Evolutionary conservation across 306 rosid species (phyloP), one percentile per base, ranked within the genome.

Genomic region (Cajanus cajan): DNA sequence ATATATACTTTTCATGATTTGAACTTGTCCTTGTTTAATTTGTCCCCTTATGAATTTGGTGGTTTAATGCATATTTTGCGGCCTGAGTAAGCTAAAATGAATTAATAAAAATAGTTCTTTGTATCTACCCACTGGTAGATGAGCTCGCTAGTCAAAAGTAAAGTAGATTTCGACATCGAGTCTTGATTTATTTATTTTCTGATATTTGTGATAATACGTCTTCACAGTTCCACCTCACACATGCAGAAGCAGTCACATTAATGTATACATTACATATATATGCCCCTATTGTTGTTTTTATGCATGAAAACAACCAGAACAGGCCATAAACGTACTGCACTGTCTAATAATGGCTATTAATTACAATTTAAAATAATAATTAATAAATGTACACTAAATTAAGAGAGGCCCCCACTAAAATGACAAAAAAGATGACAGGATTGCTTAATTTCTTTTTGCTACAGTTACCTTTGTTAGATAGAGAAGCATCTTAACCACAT

Each of bases 401-500:
- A 58, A 74, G 19, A 63, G 72, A 54, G 80, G 85, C 71, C 86
- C 81, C 86, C 68, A 78, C 76, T 51, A 52, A 73, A 73, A 68
- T 52, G 68, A 72, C 67, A 34, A 51, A 66, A 66, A 41, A 57
- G 37, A n/a, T 43, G 71, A 39, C 78, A 61, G 43, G 51, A 3
- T 71, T 58, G 62, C 31, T 11, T 19, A 57, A 63, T 78, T 82
- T 75, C 77, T 66, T 70, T 64, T 75, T 67, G 54, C 85, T 59
- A 71, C 82, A 71, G 78, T 75, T 65, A 28, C 48, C 44, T 65
- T 71, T 71, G 48, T 50, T 31, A 77, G 31, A 28, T 31, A 77
- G 31, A 28, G 71, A 61, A 81, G 64, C 77, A 85, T 85, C 65
- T 76, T 44, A 77, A 83, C 84, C 84, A 72, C 54, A 81, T 50